Evolutionary conservation across 208 protist species (phyloP).

Genomic region (Porcisia hertigi): DNA sequence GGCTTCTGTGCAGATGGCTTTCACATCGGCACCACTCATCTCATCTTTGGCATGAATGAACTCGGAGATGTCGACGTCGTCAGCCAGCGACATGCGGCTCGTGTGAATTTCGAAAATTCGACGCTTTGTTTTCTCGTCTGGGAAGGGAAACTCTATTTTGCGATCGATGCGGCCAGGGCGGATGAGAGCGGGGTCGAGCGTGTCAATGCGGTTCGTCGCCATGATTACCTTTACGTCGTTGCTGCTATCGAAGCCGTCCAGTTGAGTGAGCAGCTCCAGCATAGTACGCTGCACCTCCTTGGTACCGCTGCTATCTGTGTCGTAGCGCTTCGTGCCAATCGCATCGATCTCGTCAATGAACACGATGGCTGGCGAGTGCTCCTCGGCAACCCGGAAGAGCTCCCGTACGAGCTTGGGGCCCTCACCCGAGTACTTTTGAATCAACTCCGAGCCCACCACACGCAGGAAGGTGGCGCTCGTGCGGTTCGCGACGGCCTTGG

Average conservation of each 20-base stretch:
- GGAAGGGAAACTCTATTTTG: slow-evolving; percentile 99
- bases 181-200: slow-evolving; percentile 99
- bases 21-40: slow-evolving; percentile 99
- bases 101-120: slow-evolving; percentile 99
- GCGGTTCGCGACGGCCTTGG: slow-evolving; percentile 99
- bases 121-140: slow-evolving; percentile 98
- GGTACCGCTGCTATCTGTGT: slow-evolving; percentile 97
- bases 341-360: slow-evolving; percentile 99
- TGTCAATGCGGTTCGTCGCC: slow-evolving; percentile 99
- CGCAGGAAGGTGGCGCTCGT: slow-evolving; percentile 99
- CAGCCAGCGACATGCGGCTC: slow-evolving; percentile 97
- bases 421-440: slow-evolving; percentile 99
- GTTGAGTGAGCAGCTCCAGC: slow-evolving; percentile 99
- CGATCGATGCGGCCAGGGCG: slow-evolving; percentile 99
- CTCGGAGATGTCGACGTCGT: slow-evolving; percentile 99
- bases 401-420: slow-evolving; percentile 99
- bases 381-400: slow-evolving; percentile 99
- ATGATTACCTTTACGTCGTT: slow-evolving; percentile 99
- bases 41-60: slow-evolving; percentile 99
- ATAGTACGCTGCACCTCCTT: slow-evolving; percentile 99
- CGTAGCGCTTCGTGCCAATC: slow-evolving; percentile 99
- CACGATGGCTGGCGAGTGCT: slow-evolving; percentile 99
- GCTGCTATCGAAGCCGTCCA: slow-evolving; percentile 99
- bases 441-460: slow-evolving; percentile 99
- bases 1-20: slow-evolving; percentile 99